These are phyloP conservation scores for Colletotrichum australisinense DNA, from an alignment of 2,329 filamentous ascomycete species.

Conservation along the genomic window DNA sequence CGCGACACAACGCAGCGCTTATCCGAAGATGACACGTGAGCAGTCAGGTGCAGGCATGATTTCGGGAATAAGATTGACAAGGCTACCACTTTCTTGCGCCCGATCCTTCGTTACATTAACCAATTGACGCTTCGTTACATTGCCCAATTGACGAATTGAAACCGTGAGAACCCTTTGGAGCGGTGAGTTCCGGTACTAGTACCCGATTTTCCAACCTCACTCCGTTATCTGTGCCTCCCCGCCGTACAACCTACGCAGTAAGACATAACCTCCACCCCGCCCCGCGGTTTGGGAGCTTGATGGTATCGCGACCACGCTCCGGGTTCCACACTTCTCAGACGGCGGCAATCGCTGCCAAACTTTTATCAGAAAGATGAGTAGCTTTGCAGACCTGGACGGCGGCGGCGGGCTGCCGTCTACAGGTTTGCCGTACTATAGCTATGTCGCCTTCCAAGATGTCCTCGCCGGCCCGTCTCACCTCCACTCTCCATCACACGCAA, in stretches of 20 bases:
- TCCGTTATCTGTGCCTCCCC: neutral
- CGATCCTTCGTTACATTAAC: neutral
- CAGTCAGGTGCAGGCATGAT: constrained; percentile 26
- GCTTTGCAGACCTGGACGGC: constrained; percentile 14
- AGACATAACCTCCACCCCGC: too few relatives aligned
- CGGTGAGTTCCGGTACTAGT: constrained; percentile 24
- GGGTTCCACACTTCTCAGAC: constrained; percentile 5
- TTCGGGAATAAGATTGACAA: constrained; percentile 7
- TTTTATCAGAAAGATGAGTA: constrained; percentile 5
- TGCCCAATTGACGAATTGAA: constrained; percentile 2
- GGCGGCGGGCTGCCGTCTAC: neutral
- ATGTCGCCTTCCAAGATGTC: constrained; percentile 26
- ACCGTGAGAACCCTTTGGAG: constrained; percentile 1
- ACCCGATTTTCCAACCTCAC: neutral
- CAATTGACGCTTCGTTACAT: neutral
- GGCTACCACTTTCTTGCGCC: neutral
- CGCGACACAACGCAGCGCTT: neutral
- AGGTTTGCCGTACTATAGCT: constrained; percentile 13
- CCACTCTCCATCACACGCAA: neutral
- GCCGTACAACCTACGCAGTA: too few relatives aligned
- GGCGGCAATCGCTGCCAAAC: constrained; percentile 6
- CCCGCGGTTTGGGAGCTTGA: constrained; percentile 2
- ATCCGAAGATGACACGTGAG: constrained; percentile 24
- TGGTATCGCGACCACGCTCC: constrained; percentile 16
- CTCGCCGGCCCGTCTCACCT: constrained; percentile 9